These are phyloP conservation scores for Corallochytrium limacisporum DNA, from an alignment of 78 protist species.

Conservation along the genomic window DNA sequence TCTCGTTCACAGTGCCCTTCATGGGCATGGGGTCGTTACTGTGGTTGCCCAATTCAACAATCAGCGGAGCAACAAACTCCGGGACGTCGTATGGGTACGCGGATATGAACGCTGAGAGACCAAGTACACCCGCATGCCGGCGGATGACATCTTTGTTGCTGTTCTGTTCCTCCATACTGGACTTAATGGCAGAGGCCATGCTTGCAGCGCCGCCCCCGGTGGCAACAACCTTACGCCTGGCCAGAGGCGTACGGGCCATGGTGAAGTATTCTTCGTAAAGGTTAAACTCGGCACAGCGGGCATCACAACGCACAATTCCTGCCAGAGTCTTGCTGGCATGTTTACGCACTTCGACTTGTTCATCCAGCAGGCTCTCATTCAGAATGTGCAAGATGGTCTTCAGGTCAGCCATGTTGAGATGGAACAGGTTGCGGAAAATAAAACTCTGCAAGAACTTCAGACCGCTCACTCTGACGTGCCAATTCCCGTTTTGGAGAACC, in stretches of 20 bases:
- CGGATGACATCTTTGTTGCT: not conserved
- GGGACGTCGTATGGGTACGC: conserved; percentile 48
- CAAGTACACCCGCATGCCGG: conserved; percentile 35
- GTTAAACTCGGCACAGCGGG: not conserved
- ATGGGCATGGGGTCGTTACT: conserved; percentile 30
- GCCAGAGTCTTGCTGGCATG: not conserved
- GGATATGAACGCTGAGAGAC: conserved; percentile 14
- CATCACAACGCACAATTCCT: not conserved
- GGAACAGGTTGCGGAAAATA: conserved; percentile 21
- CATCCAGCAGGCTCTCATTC: not conserved
- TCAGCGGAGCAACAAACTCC: conserved; percentile 27
- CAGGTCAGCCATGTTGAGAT: not conserved
- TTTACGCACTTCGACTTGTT: conserved; percentile 12
- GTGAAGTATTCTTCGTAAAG: not conserved
- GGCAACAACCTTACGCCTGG: not conserved
- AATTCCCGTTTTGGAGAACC: not conserved
- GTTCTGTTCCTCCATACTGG: not conserved
- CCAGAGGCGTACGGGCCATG: not conserved
- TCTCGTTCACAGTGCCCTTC: conserved; percentile 6
- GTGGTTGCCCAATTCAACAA: conserved; percentile 21
- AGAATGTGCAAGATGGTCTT: not conserved
- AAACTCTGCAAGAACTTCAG: not conserved
- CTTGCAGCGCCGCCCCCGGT: not conserved
- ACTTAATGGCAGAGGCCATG: not conserved
- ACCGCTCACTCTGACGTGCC: not conserved